Base-by-base conservation (phyloP, 169 alveolate species). In the Plasmodium coatneyi region DNA sequence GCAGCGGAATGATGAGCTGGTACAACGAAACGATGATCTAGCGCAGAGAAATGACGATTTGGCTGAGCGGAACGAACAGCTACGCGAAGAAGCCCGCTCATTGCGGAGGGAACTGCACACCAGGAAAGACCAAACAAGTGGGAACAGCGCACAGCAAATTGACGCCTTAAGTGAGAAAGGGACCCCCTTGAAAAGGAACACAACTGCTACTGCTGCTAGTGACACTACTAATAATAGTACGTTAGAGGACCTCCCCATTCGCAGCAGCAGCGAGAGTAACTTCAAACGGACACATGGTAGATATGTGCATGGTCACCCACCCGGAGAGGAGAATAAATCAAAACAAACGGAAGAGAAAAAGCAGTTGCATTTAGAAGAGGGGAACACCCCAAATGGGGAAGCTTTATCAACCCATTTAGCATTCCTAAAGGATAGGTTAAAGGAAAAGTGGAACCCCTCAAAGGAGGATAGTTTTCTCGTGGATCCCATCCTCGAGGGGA, bases 341-440 rank as follows among this genome's bases (percentile, higher is more conserved):
- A 66, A 10, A 4, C 39, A 19, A 28, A 30, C 52, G n/a, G 52
- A 70, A 41, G 39, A 25, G 54, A 43, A 83, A 25, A 25, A 83
- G 0, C 25, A 41, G 46, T 10, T 34, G 32, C 19, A 56, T 22
- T 80, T 4, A 49, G 22, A 41, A 52, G 16, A 82, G n/a, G 34
- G 36, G 28, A 22, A n/a, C n/a, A 16, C 41, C 41, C 12, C 25
- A n/a, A 22, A 41, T 3, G 6, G 80, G 34, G 83, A 76, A 28
- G 49, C 71, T 41, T n/a, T 71, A 66, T 83, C 92, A 25, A 66
- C 14, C 71, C 49, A 28, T 41, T 66, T 83, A 34, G 70, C 22
- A 70, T n/a, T 41, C 28, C 32, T 83, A 41, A 83, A 70, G 54
- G 36, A 83, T 70, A 71, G 34, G 74, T 71, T 70, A 34, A 83